These are phyloP conservation scores for Porphyrellus sp. DNA, from an alignment of 1,284 basidiomycete species.

Conservation along the genomic window DNA sequence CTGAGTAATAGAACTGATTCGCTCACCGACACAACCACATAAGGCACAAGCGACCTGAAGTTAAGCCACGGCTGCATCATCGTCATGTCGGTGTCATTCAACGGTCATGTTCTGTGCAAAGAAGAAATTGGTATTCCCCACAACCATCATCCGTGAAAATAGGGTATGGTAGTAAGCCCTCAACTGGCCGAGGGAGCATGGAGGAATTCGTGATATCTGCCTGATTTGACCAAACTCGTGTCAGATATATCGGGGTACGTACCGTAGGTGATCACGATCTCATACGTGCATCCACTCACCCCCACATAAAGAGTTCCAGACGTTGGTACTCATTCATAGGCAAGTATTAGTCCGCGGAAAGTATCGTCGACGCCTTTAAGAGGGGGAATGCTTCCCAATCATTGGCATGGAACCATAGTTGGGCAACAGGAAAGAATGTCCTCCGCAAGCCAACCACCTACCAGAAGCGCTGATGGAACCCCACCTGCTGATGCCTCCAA, in stretches of 20 bases:
- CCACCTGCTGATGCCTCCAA: conserved; percentile 39
- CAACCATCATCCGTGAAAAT: conserved; percentile 35
- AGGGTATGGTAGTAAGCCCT: conserved; percentile 33
- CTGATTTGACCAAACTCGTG: conserved; percentile 22
- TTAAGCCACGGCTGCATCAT: conserved; percentile 35
- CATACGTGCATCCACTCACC: conserved; percentile 44
- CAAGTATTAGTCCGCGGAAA: conserved; percentile 19
- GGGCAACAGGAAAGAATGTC: conserved; percentile 42
- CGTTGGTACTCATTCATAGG: conserved; percentile 20
- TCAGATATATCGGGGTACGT: conserved; percentile 35
- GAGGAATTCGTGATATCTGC: conserved; percentile 29
- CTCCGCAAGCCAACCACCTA: conserved; percentile 46
- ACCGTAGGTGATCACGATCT: conserved; percentile 24
- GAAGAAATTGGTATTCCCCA: conserved; percentile 23
- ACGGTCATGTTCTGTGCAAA: conserved; percentile 37
- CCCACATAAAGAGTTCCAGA: conserved; percentile 40
- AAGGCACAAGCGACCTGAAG: conserved; percentile 26
- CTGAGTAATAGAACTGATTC: conserved; percentile 25
- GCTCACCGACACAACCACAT: conserved; percentile 19
- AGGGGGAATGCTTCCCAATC: neutral
- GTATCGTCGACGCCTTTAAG: conserved; percentile 43
- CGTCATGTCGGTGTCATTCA: conserved; percentile 30
- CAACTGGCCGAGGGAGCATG: conserved; percentile 10
- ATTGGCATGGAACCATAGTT: conserved; percentile 39
- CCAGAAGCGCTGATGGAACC: conserved; percentile 40